phyloP scores from a whole-genome alignment of 495 filamentous ascomycete species.

The Tuber calosporum region DNA sequence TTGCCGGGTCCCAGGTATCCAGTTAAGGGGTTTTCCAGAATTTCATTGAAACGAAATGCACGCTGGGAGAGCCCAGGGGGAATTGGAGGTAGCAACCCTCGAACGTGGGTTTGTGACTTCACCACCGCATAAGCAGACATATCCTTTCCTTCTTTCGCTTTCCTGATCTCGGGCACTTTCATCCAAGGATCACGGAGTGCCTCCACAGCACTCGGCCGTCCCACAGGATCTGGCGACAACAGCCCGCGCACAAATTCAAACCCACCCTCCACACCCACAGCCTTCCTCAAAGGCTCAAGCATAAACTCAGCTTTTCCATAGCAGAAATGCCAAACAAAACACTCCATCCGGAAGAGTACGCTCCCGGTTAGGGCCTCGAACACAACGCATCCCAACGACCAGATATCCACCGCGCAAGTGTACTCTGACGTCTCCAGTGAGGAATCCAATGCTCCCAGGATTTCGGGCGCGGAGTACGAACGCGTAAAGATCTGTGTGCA shows the following conservation, averaged over 20 bases:
- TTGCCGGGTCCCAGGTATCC: background rate
- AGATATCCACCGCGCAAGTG: slow-evolving; percentile 14
- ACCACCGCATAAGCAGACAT: background rate
- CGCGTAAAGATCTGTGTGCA: slow-evolving; percentile 42
- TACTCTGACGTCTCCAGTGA: slow-evolving; percentile 9
- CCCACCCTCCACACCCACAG: background rate
- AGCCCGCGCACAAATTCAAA: slow-evolving; percentile 4
- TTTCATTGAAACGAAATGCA: background rate
- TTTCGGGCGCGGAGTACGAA: slow-evolving; percentile 46
- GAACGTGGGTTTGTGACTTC: background rate
- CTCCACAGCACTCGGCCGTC: slow-evolving; percentile 1
- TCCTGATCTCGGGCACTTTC: background rate
- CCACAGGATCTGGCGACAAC: slow-evolving; percentile 2
- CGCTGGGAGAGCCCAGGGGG: too few species aligned
- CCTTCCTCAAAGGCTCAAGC: slow-evolving; percentile 1
- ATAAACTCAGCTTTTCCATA: background rate
- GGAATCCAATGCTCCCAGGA: slow-evolving; percentile 14
- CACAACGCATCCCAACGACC: slow-evolving; percentile 13
- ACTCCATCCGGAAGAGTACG: slow-evolving; percentile 1
- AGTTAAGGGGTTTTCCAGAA: background rate
- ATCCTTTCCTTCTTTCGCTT: background rate
- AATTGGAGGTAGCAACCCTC: background rate
- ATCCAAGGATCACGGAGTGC: slow-evolving; percentile 14
- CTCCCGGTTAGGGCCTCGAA: slow-evolving; percentile 4
- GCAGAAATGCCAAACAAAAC: background rate